Conservation (phyloP, 768 basidiomycete genomes). For the Steccherinum ochraceum region DNA sequence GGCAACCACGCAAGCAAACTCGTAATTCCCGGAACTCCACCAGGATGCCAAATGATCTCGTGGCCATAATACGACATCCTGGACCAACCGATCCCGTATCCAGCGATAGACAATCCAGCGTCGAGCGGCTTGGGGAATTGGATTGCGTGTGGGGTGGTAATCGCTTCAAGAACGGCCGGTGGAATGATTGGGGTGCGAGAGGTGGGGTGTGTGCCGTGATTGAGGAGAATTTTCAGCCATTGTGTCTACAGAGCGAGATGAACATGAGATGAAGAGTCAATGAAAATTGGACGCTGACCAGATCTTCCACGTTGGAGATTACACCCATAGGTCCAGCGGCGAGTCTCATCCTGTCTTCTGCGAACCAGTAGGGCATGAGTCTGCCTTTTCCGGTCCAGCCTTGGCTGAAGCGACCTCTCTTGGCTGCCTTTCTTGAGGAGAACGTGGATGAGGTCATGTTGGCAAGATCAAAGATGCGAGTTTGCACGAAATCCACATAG, state of each 20-base stretch:
- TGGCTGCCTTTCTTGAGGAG: constrained; percentile 9
- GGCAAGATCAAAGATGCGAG: constrained; percentile 32
- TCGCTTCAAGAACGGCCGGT: not conserved
- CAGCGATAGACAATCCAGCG: not conserved
- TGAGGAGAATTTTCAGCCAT: constrained; percentile 7
- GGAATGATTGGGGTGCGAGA: constrained; percentile 7
- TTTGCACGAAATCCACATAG: constrained; percentile 31
- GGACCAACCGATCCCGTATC: constrained; percentile 2
- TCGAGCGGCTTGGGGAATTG: not conserved
- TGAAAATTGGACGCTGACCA: constrained; percentile 27
- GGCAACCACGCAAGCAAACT: not conserved
- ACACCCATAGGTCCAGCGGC: constrained; percentile 36
- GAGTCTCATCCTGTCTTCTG: constrained; percentile 18
- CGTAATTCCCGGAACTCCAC: not conserved
- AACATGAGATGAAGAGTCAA: not conserved
- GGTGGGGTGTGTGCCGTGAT: constrained; percentile 5
- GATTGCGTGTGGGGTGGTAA: constrained; percentile 2
- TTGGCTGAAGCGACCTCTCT: not conserved
- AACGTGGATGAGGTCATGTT: constrained; percentile 33
- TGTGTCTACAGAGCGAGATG: constrained; percentile 2
- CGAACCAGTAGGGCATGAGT: constrained; percentile 27
- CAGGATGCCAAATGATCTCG: not conserved
- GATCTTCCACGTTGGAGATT: constrained; percentile 34
- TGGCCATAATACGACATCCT: not conserved
- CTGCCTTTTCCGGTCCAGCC: constrained; percentile 16